Evolutionary conservation across 1,139 yeast species (phyloP).

Genomic region (Blastobotrys petasosporus): DNA sequence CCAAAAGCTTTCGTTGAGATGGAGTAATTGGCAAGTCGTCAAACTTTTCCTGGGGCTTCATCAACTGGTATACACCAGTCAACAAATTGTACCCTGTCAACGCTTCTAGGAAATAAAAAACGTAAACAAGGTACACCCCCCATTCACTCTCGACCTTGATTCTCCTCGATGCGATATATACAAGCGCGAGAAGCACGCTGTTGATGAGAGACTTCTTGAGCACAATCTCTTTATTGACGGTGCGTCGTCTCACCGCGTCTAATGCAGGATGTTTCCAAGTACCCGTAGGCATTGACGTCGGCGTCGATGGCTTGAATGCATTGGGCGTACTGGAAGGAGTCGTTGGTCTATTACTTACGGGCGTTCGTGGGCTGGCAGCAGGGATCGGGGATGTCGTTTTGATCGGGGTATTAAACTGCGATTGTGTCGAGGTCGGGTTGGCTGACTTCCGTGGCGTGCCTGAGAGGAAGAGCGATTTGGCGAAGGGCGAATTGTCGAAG

Average conservation of each 20-base stretch:
- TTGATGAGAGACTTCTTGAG: slow-evolving; percentile 34
- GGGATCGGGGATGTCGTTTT: background rate
- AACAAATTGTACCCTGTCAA: slow-evolving; percentile 34
- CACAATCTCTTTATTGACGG: slow-evolving; percentile 36
- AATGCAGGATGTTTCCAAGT: slow-evolving; percentile 27
- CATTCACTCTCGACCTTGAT: slow-evolving; percentile 15
- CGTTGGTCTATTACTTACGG: no score
- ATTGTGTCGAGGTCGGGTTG: background rate
- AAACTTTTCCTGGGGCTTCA: slow-evolving; percentile 34
- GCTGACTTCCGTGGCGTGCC: slow-evolving; percentile 19
- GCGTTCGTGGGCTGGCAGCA: slow-evolving; percentile 2
- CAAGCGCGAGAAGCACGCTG: slow-evolving; percentile 26
- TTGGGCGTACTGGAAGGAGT: slow-evolving; percentile 12
- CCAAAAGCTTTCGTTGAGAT: slow-evolving; percentile 40
- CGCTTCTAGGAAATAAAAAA: background rate
- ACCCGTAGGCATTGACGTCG: slow-evolving; percentile 23
- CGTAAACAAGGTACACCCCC: slow-evolving; percentile 1
- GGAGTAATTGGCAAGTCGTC: slow-evolving; percentile 40
- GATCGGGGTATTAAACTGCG: background rate
- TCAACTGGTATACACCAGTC: slow-evolving; percentile 34
- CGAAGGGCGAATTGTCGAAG: slow-evolving; percentile 27
- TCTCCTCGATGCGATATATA: slow-evolving; percentile 30
- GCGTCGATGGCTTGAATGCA: slow-evolving; percentile 16
- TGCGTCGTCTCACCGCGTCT: slow-evolving; percentile 20
- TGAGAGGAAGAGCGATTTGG: slow-evolving; percentile 24